Percentiles rank a stretch among this genome's conserved stretches.
Evolutionary conservation across 345 rosid genomes (phyloP).

Genomic region (Hypericum androsaemum): DNA sequence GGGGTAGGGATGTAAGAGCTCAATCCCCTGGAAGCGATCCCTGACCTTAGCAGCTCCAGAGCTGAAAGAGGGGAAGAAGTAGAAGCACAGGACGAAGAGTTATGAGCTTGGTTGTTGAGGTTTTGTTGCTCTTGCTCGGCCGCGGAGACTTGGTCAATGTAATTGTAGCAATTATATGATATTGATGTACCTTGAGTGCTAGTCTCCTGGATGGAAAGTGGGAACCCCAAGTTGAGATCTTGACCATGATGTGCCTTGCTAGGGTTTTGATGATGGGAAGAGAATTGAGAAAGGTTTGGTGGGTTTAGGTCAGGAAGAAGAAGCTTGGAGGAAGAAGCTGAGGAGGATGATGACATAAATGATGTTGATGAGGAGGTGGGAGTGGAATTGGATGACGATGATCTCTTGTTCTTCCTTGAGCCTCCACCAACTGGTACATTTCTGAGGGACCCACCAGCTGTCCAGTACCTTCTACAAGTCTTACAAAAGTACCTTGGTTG

Average conservation of each 20-base stretch:
- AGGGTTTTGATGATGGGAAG: constrained; percentile 28
- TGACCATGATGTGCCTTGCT: constrained; percentile 24
- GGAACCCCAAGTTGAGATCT: constrained; percentile 39
- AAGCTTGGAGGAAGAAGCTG: constrained; percentile 19
- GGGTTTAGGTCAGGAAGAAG: constrained; percentile 45
- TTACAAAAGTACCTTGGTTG: constrained; percentile 27
- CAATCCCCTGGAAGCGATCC: constrained; percentile 28
- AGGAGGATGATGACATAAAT: constrained; percentile 6
- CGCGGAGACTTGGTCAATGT: too few species aligned
- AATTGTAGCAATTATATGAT: too few species aligned
- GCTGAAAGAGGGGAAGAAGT: constrained; percentile 27
- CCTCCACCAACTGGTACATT: constrained; percentile 54
- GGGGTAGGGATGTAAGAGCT: constrained; percentile 30
- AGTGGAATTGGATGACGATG: constrained; percentile 9
- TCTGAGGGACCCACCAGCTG: constrained; percentile 50
- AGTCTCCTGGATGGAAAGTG: constrained; percentile 20
- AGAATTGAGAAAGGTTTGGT: constrained; percentile 25
- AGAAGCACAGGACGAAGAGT: constrained; percentile 14
- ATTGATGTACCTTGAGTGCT: constrained; percentile 15
- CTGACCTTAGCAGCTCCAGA: constrained; percentile 36
- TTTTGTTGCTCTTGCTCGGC: constrained; percentile 3
- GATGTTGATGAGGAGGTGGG: background rate
- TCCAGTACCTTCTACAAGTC: constrained; percentile 35
- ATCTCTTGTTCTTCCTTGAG: constrained; percentile 43
- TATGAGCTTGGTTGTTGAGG: constrained; percentile 5